Base-by-base conservation (phyloP, 163 green algal genomes). In the Smithsoniella earleae region DNA sequence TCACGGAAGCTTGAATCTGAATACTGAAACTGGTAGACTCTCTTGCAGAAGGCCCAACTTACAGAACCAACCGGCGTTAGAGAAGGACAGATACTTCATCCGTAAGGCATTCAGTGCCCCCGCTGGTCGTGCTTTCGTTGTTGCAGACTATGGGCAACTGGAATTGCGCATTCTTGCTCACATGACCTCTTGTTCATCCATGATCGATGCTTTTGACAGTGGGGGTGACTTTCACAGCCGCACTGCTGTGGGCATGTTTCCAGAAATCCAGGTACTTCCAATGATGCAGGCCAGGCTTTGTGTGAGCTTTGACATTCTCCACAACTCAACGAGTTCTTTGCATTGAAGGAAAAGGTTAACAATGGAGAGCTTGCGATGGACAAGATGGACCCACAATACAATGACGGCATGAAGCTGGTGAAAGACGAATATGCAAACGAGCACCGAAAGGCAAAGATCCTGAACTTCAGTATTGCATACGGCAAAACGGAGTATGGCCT, bases 401-500 rank as follows among this genome's bases (percentile, higher is more conserved):
- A 69, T n/a, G 58, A 69, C 5, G 80, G 81, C 18, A 81, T 86
- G 64, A 87, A 87, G 3, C 81, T 96, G 66, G 76, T 98, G 27
- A 96, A 98, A 81, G 89, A 98, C 77, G 85, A 90, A 81, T 97
- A 94, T 75, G 84, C 73, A 2, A 80, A 64, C 28, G 92, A 98
- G 79, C 66, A 86, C 3, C 65, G 86, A 27, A 84, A 82, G 69
- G 62, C 76, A 20, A 83, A 90, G 83, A 82, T 96, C 54, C 86
- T 98, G 38, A 98, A 98, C 86, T 98, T 98, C 80, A 92, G 82
- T 63, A 96, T 98, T 73, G 93, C 93, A 10, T 98, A 98, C 73
- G 93, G 93, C 78, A 98, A 98, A 84, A 98, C 93, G 0, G 89
- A 89, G 25, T 88, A 95, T 78, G 93, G 93, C 3, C 83, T 98